Percentiles rank a stretch among this genome's conserved stretches.
Conservation (phyloP, 1,284 basidiomycete genomes). For the Ustilago shanxiensis region DNA sequence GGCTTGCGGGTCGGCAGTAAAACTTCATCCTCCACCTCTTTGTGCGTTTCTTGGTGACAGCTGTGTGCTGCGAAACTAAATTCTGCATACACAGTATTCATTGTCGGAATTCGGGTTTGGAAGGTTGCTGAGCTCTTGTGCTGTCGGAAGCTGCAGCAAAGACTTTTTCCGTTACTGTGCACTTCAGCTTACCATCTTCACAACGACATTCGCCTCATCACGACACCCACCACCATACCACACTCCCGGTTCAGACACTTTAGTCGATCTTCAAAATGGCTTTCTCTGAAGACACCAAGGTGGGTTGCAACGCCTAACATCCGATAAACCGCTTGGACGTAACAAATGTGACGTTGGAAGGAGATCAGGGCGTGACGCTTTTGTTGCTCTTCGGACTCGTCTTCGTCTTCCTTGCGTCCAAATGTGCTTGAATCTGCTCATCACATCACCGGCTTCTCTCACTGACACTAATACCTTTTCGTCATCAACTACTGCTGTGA, state of each 20-base stretch:
- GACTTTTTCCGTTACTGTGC: conserved; percentile 4
- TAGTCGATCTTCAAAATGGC: conserved; percentile 45
- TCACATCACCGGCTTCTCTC: not conserved
- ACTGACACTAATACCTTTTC: not conserved
- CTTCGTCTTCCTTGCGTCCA: not conserved
- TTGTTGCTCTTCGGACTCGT: not conserved
- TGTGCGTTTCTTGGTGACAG: too few relatives aligned
- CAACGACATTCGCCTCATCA: not conserved
- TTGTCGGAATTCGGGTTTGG: conserved; percentile 28
- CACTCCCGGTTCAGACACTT: conserved; percentile 1
- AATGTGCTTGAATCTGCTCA: not conserved
- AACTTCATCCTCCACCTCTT: conserved; percentile 28
- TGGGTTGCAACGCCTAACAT: conserved; percentile 14
- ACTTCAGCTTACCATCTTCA: conserved; percentile 2
- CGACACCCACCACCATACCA: conserved; percentile 1
- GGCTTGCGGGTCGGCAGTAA: not conserved
- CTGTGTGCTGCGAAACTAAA: too few relatives aligned
- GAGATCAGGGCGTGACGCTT: not conserved
- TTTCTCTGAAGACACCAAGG: conserved; percentile 68
- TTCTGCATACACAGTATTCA: not conserved
- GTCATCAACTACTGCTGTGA: not conserved
- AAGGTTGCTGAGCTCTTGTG: not conserved
- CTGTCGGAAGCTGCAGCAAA: conserved; percentile 12
- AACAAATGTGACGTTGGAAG: not conserved
- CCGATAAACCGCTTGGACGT: not conserved